Evolutionary conservation across 768 basidiomycete genomes (phyloP).

Genomic region (Cyclocybe cylindracea): DNA sequence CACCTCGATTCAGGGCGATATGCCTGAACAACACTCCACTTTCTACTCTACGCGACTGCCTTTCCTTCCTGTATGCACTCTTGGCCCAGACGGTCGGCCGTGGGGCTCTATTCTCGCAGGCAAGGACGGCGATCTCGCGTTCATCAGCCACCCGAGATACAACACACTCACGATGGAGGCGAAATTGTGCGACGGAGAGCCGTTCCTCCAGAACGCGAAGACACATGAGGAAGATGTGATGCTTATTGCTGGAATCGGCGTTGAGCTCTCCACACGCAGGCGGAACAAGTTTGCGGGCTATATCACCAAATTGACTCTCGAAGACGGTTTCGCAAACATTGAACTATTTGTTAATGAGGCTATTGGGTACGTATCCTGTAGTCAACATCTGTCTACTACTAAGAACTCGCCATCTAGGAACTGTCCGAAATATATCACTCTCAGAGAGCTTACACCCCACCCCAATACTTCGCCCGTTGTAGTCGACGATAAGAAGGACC

Average conservation of each 20-base stretch:
- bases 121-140: conserved; percentile 45
- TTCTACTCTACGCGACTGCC: conserved; percentile 51
- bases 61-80: conserved; percentile 57
- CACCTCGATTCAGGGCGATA: conserved; percentile 41
- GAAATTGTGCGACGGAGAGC: conserved; percentile 56
- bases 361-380: conserved; percentile 45
- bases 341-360: conserved; percentile 54
- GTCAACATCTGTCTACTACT: background rate
- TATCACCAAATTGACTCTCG: conserved; percentile 31
- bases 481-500: conserved; percentile 28
- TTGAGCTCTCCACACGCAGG: conserved; percentile 56
- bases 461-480: conserved; percentile 40
- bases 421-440: conserved; percentile 70
- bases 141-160: conserved; percentile 37
- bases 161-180: conserved; percentile 40
- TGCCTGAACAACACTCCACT: conserved; percentile 48
- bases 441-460: conserved; percentile 50
- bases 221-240: conserved; percentile 21
- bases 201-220: conserved; percentile 40
- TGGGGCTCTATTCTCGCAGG: conserved; percentile 61
- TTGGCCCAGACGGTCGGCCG: conserved; percentile 52
- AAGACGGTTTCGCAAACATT: conserved; percentile 31
- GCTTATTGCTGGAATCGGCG: conserved; percentile 58
- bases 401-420: conserved; percentile 38
- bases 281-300: conserved; percentile 65